phyloP scores from a whole-genome alignment of 306 rosid species.

The Inga laurina region DNA sequence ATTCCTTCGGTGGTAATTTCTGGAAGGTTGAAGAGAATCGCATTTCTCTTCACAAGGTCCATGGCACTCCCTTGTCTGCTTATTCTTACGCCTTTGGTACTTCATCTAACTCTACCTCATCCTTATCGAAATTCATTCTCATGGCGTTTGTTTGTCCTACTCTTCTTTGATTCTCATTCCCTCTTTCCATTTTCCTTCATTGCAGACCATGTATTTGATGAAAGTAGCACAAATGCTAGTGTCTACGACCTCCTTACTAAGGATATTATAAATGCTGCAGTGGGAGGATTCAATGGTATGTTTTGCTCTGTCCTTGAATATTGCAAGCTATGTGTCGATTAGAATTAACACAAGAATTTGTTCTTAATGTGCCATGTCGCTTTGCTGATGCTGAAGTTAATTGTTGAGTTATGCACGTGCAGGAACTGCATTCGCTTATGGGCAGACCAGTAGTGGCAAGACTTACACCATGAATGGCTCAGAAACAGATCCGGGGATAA shows the following conservation, averaged over 20 bases:
- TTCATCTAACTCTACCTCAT: not conserved
- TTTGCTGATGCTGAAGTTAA: slow-evolving; percentile 24
- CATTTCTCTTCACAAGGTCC: slow-evolving; percentile 80
- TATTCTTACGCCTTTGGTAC: slow-evolving; percentile 83
- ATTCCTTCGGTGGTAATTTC: slow-evolving; percentile 52
- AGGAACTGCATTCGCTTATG: slow-evolving; percentile 99
- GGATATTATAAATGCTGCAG: slow-evolving; percentile 86
- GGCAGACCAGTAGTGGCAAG: slow-evolving; percentile 99
- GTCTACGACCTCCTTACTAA: slow-evolving; percentile 80
- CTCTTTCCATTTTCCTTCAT: not conserved
- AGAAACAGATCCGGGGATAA: slow-evolving; percentile 77
- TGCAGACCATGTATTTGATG: slow-evolving; percentile 86
- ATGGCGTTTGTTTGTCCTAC: not conserved
- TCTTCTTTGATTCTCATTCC: not conserved
- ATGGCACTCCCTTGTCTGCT: slow-evolving; percentile 77
- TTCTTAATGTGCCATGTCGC: not conserved
- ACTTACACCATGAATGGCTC: slow-evolving; percentile 98
- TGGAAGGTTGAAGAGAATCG: slow-evolving; percentile 92
- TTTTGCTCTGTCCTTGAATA: not conserved
- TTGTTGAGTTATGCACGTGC: slow-evolving; percentile 31
- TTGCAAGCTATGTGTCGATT: not conserved
- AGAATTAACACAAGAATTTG: not conserved
- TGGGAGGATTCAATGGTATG: slow-evolving; percentile 89
- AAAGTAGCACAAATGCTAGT: slow-evolving; percentile 62
- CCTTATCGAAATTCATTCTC: not conserved